Conservation (phyloP, 176 grass and related monocot genomes). For the Chloris gayana region DNA sequence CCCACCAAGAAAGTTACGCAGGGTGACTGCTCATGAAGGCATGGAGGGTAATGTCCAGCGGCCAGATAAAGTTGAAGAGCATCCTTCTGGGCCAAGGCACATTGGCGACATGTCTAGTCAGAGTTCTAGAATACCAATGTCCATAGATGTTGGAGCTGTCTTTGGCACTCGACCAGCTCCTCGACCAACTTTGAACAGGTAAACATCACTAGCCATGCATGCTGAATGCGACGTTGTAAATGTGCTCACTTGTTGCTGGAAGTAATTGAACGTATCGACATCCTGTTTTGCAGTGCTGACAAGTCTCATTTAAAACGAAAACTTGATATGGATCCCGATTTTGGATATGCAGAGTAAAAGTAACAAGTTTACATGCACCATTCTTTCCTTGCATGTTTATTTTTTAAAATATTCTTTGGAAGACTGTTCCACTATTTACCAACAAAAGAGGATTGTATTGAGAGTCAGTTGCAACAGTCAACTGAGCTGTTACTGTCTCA, state of each 20-base stretch:
- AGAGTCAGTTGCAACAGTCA: conserved; percentile 14
- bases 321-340: conserved; percentile 93
- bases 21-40: conserved; percentile 71
- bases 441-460: conserved; percentile 23
- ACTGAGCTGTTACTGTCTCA: conserved; percentile 18
- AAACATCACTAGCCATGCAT: conserved; percentile 37
- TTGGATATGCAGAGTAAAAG: conserved; percentile 66
- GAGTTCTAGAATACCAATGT: conserved; percentile 87
- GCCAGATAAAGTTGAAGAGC: conserved; percentile 54
- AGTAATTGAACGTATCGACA: conserved; percentile 38
- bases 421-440: conserved; percentile 29
- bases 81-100: conserved; percentile 57
- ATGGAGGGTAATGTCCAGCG: conserved; percentile 53
- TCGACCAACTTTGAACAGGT: conserved; percentile 82
- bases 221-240: background rate
- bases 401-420: conserved; percentile 44
- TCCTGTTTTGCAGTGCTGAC: conserved; percentile 75
- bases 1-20: conserved; percentile 85
- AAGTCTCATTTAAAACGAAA: conserved; percentile 88
- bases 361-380: conserved; percentile 27
- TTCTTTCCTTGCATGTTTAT: conserved; percentile 37
- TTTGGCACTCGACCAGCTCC: conserved; percentile 85
- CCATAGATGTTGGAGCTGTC: conserved; percentile 83
- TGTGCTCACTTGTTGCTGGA: background rate
- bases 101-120: conserved; percentile 57